Evolutionary conservation across 495 filamentous ascomycete species (phyloP).

Genomic region (Podospora pseudoanserina): DNA sequence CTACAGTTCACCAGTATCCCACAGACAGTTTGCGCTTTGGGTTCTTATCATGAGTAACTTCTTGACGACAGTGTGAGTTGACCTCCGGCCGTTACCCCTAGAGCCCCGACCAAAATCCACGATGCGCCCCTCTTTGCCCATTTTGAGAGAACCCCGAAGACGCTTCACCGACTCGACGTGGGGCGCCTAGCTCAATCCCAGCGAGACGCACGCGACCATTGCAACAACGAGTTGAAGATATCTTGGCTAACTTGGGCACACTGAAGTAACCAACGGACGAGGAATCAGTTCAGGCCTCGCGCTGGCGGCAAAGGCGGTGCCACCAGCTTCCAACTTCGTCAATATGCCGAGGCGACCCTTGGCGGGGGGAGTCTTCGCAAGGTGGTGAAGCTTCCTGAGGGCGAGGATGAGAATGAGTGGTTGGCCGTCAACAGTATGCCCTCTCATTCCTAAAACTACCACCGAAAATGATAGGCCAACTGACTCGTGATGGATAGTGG

Average conservation of each 20-base stretch:
- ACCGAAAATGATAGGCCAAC: neutral
- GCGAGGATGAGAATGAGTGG: conserved; percentile 97
- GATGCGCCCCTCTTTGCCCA: neutral
- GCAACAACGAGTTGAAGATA: conserved; percentile 31
- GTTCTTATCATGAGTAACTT: conserved; percentile 34
- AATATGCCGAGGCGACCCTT: conserved; percentile 95
- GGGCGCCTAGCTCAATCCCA: conserved; percentile 8
- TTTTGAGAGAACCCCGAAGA: neutral
- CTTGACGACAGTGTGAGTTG: conserved; percentile 38
- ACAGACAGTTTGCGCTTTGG: conserved; percentile 10
- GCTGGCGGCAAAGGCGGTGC: conserved; percentile 78
- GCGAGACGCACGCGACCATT: neutral
- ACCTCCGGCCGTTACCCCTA: neutral
- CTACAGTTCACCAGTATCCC: conserved; percentile 28
- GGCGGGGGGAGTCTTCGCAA: conserved; percentile 93
- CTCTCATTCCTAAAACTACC: neutral
- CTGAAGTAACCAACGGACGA: conserved; percentile 78
- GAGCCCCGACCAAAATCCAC: neutral
- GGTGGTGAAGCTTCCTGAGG: conserved; percentile 93
- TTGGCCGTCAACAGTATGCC: conserved; percentile 84
- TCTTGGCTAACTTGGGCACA: conserved; percentile 27
- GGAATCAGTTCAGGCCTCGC: conserved; percentile 88
- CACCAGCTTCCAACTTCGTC: conserved; percentile 90
- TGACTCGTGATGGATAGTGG: conserved; percentile 55
- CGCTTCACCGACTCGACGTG: conserved; percentile 11